Evolutionary conservation across 139 green algal species (phyloP), one percentile per base, ranked within the genome.

Genomic region (Picochlorum sp.): DNA sequence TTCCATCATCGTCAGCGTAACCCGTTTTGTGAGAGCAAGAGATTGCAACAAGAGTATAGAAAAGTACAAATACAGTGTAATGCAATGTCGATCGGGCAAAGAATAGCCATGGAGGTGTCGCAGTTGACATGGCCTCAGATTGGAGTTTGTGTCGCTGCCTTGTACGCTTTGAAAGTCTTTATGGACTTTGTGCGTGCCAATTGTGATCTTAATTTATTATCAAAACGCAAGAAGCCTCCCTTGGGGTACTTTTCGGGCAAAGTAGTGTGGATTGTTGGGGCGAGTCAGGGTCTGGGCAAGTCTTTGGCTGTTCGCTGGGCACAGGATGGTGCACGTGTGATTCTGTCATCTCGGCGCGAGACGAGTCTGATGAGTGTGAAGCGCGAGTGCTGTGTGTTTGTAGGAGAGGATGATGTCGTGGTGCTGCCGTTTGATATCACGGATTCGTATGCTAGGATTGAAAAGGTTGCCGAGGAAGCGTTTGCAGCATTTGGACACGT

Each of bases 231-330:
- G 3, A 21, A 38, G 9, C 69, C 72, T 10, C 78, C 70, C 2
- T 10, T 26, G 4, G 20, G 60, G 3, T 72, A 72, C 7, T 86
- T 87, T 45, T 24, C 64, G 11, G 83, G 77, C 37, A 89, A 91
- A 64, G 83, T 93, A 3, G 67, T 94, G 2, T 94, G 87, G 87
- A 81, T 92, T 24, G 90, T 87, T 4, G 87, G 87, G 20, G 84
- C 84, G 9, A 84, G 69, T 62, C 81, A 90, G 75, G 87, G 87
- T 6, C 63, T 95, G 21, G 88, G 88, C 0, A 68, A 76, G 21
- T 59, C 66, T 31, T 57, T 95, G 26, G 80, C 85, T 1, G 68
- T 60, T 8, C 77, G 83, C 31, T 82, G 90, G 66, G 83, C 85
- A 3, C 54, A 37, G 0, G 63, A 70, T 5, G 85, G 83, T 3